Evolutionary conservation across 768 basidiomycete genomes (phyloP).

Genomic region (Dendrothele bispora): DNA sequence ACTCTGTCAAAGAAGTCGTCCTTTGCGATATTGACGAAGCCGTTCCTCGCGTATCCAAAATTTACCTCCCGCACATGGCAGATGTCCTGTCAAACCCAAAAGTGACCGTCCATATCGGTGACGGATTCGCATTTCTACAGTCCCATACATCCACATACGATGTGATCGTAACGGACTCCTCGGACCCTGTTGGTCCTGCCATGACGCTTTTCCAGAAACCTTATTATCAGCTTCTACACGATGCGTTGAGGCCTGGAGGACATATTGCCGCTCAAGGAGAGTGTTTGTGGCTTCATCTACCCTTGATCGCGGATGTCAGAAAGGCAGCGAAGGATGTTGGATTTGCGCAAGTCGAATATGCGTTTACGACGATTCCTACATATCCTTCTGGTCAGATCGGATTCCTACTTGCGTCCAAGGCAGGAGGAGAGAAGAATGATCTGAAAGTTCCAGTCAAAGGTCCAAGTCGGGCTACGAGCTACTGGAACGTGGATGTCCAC

Average conservation of each 20-base stretch:
- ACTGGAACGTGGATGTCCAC: slow-evolving; percentile 87
- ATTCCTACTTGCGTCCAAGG: slow-evolving; percentile 87
- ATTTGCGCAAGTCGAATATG: slow-evolving; percentile 86
- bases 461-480: slow-evolving; percentile 66
- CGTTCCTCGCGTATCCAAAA: slow-evolving; percentile 92
- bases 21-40: slow-evolving; percentile 99
- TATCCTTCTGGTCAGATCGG: slow-evolving; percentile 99
- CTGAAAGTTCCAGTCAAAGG: slow-evolving; percentile 68
- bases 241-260: slow-evolving; percentile 86
- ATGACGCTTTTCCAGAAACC: slow-evolving; percentile 93
- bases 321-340: slow-evolving; percentile 59
- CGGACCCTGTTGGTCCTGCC: slow-evolving; percentile 96
- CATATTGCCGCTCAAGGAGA: slow-evolving; percentile 96
- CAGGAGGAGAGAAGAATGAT: slow-evolving; percentile 50
- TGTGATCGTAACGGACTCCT: slow-evolving; percentile 98
- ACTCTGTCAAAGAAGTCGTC: slow-evolving; percentile 85
- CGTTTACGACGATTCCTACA: slow-evolving; percentile 94
- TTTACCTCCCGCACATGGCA: slow-evolving; percentile 94
- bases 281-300: slow-evolving; percentile 92
- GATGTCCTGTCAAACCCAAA: slow-evolving; percentile 73
- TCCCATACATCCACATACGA: slow-evolving; percentile 89
- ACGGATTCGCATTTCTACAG: slow-evolving; percentile 95
- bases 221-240: slow-evolving; percentile 93
- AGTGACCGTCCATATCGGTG: slow-evolving; percentile 85
- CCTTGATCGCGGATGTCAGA: slow-evolving; percentile 77